Percentiles rank a stretch among this genome's conserved stretches.
Evolutionary conservation across 2,329 filamentous ascomycete genomes (phyloP).

Genomic region (Epichloe gansuensis): DNA sequence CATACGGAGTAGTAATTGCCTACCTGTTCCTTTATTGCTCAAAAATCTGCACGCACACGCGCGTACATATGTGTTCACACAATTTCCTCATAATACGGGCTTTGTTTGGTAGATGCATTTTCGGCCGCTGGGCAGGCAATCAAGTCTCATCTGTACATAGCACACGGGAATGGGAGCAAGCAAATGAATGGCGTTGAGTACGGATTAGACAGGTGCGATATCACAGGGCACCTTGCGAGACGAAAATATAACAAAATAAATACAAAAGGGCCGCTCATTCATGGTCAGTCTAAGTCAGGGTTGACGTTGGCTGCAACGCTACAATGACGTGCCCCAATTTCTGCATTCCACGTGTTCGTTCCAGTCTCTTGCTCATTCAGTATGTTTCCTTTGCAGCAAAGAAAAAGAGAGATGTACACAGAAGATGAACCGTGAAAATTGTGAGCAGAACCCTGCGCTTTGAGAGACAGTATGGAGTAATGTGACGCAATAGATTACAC

Average conservation of each 20-base stretch:
- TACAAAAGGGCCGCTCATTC: background rate
- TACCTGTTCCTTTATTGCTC: background rate
- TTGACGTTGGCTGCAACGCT: background rate
- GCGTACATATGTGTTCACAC: background rate
- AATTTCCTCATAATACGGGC: background rate
- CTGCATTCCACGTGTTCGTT: slow-evolving; percentile 8
- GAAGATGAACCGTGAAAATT: background rate
- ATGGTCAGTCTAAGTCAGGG: background rate
- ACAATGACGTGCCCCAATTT: background rate
- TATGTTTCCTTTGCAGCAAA: background rate
- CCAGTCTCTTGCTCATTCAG: background rate
- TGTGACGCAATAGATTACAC: background rate
- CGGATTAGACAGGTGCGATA: background rate
- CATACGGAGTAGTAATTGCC: background rate
- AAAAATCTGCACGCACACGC: background rate
- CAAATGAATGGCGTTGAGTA: background rate
- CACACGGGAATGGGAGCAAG: background rate
- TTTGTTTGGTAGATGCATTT: background rate
- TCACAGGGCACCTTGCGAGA: background rate
- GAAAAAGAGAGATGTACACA: background rate
- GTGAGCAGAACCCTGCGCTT: background rate
- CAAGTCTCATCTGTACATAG: background rate
- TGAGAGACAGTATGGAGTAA: background rate
- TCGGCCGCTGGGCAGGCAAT: slow-evolving; percentile 2
- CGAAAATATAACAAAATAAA: background rate